A percentile compares a stretch with the other conserved stretches of the same genome.
Conservation (phyloP, 805 yeast species). For the Zygosaccharomyces bisporus region DNA sequence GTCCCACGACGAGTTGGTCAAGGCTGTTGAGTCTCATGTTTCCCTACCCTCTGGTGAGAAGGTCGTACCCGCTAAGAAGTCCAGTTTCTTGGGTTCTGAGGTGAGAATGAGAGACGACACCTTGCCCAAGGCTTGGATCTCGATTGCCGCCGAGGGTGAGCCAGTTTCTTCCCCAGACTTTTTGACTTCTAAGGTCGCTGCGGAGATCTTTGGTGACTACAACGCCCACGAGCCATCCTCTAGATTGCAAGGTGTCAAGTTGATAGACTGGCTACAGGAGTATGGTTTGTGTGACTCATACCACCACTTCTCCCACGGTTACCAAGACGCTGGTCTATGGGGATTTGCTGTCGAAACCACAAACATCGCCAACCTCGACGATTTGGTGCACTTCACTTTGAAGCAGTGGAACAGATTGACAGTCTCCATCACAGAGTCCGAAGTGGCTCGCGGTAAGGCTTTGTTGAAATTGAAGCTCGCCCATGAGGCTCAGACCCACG, state of each 20-base stretch:
- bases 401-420: slow-evolving; percentile 87
- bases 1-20: slow-evolving; percentile 64
- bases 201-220: slow-evolving; percentile 56
- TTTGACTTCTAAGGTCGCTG: slow-evolving; percentile 70
- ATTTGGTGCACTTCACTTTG: slow-evolving; percentile 72
- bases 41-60: slow-evolving; percentile 47
- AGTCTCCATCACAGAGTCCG: slow-evolving; percentile 68
- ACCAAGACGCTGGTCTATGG: slow-evolving; percentile 79
- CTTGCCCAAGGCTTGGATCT: slow-evolving; percentile 71
- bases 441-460: slow-evolving; percentile 74
- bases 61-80: slow-evolving; percentile 45
- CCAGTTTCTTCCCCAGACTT: slow-evolving; percentile 57
- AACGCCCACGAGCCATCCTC: slow-evolving; percentile 53
- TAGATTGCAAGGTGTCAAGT: slow-evolving; percentile 60
- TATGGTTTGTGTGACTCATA: slow-evolving; percentile 69
- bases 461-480: slow-evolving; percentile 62
- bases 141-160: slow-evolving; percentile 75
- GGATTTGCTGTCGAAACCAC: slow-evolving; percentile 69
- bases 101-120: slow-evolving; percentile 87
- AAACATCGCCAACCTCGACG: slow-evolving; percentile 61
- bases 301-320: slow-evolving; percentile 67
- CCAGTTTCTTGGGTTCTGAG: slow-evolving; percentile 79
- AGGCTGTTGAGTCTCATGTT: slow-evolving; percentile 52
- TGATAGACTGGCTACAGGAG: slow-evolving; percentile 64
- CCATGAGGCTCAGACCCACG: slow-evolving; percentile 45